Base-by-base conservation (phyloP, 1,284 basidiomycete genomes). In the Lentinula novae-zelandiae region DNA sequence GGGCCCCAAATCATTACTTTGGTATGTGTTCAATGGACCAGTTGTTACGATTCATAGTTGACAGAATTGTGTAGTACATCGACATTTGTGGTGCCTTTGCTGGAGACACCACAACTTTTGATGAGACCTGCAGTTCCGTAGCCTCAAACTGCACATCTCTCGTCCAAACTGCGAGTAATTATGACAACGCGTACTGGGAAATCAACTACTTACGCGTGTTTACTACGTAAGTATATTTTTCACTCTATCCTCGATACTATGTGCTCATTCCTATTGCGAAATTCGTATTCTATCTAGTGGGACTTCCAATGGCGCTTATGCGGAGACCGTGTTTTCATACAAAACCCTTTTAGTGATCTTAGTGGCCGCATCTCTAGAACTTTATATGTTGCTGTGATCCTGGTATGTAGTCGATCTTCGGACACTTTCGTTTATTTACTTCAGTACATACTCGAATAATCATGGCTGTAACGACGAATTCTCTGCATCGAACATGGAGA, bases 401-500 rank as follows among this genome's bases (percentile, higher is more conserved):
- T 17, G 13, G 6, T 27, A 49, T 17, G n/a, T 22, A 7, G 22
- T 27, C 27, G 8, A 49, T 22, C 8, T 33, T 50, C 27, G 12
- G 31, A 31, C 22, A 50, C 12, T 12, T 17, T 6, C 2, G 49
- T 6, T 34, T 49, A 27, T 27, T 27, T 27, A 27, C 27, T 27
- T 27, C 27, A 27, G 3, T 27, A 27, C 27, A 27, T 27, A 27
- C 27, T 27, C 27, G 27, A 3, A 27, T 27, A 27, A 27, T 27
- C 3, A 50, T 34, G 27, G 6, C 13, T 33, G 15, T 31, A 50
- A 10, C 5, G 31, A 50, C 31, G 31, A 15, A n/a, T 50, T 15
- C 6, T 17, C 9, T 33, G 71, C 71, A 34, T 77, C 77, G 63
- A 78, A 80, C 68, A 78, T 58, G 9, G 73, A 71, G 7, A 80